phyloP scores from a whole-genome alignment of 305 asterid genomes.

The Fraxinus dipetala region DNA sequence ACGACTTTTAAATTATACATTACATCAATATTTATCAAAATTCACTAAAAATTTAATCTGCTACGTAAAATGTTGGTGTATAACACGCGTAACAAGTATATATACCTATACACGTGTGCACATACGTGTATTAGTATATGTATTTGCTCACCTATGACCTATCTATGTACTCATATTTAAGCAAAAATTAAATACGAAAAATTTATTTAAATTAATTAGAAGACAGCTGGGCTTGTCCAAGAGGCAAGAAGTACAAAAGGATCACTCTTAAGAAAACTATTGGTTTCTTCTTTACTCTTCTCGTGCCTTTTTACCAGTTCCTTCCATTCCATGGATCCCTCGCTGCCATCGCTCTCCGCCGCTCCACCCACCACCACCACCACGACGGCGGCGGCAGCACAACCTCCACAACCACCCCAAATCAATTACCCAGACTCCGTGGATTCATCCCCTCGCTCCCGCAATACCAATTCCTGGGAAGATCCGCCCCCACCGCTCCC shows the following conservation, averaged over 20 bases:
- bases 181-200: neutral
- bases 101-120: too few species aligned
- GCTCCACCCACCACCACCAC: neutral
- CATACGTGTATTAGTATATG: neutral
- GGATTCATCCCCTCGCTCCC: slow-evolving; percentile 38
- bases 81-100: neutral
- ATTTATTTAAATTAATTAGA: too few species aligned
- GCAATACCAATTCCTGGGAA: slow-evolving; percentile 23
- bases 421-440: slow-evolving; percentile 22
- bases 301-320: neutral
- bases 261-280: neutral
- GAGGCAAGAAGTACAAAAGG: neutral
- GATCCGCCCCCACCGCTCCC: slow-evolving; percentile 8
- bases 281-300: neutral
- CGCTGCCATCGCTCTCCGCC: neutral
- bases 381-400: neutral
- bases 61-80: too few species aligned
- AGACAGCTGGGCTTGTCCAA: neutral
- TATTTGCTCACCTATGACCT: neutral
- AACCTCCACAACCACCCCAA: neutral
- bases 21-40: too few species aligned
- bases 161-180: neutral
- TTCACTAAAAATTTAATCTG: too few species aligned
- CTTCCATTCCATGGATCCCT: neutral
- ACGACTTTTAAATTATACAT: neutral